Evolutionary conservation across 176 grass and related monocot genomes (phyloP).

Genomic region (Zea mays): Zm-B73-REFERENCE-NAM-5.0 NC_050103.1:131784501-131785000

Average conservation of each 20-base stretch:
- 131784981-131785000: background rate
- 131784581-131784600: too few relatives aligned
- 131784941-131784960: background rate
- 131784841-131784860: constrained; percentile 46
- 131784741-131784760: constrained; percentile 37
- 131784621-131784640: too few relatives aligned
- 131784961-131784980: background rate
- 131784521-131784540: too few relatives aligned
- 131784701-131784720: constrained; percentile 1
- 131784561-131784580: too few relatives aligned
- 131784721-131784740: constrained; percentile 50
- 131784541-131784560: too few relatives aligned
- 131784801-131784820: constrained; percentile 32
- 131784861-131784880: constrained; percentile 32
- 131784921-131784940: background rate
- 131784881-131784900: constrained; percentile 7
- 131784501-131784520: too few relatives aligned
- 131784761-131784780: constrained; percentile 27
- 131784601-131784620: too few relatives aligned
- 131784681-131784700: background rate
- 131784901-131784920: constrained; percentile 1
- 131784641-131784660: too few relatives aligned
- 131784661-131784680: too few relatives aligned
- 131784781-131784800: constrained; percentile 29
- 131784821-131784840: constrained; percentile 36